Evolutionary conservation across 306 rosid species (phyloP).

Genomic region (Quercus dentata): DNA sequence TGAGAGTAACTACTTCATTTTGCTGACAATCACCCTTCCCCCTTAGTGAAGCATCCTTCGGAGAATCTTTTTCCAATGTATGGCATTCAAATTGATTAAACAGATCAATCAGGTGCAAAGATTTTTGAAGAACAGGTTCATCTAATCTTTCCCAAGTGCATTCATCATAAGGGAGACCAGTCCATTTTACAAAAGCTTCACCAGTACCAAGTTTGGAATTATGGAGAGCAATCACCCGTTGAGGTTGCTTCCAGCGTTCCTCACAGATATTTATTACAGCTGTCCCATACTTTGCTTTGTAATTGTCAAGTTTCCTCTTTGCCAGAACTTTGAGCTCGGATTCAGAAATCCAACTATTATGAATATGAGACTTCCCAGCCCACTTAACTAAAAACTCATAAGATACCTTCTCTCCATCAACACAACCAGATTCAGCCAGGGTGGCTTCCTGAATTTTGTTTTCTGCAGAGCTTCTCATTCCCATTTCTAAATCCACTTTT

Average conservation of each 20-base stretch:
- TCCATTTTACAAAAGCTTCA: conserved; percentile 91
- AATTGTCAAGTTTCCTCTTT: conserved; percentile 96
- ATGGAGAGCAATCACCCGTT: conserved; percentile 80
- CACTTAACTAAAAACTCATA: conserved; percentile 88
- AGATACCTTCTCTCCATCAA: conserved; percentile 37
- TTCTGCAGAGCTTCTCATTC: conserved; percentile 35
- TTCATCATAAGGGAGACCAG: conserved; percentile 84
- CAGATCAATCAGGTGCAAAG: conserved; percentile 52
- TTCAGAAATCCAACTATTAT: conserved; percentile 92
- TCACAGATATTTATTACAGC: conserved; percentile 79
- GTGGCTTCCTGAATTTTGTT: conserved; percentile 52
- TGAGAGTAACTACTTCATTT: conserved; percentile 64
- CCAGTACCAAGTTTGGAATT: conserved; percentile 45
- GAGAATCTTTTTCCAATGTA: conserved; percentile 65
- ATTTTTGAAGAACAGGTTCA: conserved; percentile 64
- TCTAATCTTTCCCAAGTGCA: conserved; percentile 98
- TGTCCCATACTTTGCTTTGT: conserved; percentile 91
- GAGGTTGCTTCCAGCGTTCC: conserved; percentile 92
- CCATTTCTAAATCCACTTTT: conserved; percentile 42
- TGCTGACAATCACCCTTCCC: conserved; percentile 47
- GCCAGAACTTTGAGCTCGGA: conserved; percentile 86
- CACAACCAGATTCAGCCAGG: conserved; percentile 43
- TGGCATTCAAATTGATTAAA: conserved; percentile 63
- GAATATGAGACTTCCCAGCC: conserved; percentile 94
- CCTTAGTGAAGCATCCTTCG: conserved; percentile 44